phyloP scores from a whole-genome alignment of 768 basidiomycete species.

The Coprinopsis sp. region DNA sequence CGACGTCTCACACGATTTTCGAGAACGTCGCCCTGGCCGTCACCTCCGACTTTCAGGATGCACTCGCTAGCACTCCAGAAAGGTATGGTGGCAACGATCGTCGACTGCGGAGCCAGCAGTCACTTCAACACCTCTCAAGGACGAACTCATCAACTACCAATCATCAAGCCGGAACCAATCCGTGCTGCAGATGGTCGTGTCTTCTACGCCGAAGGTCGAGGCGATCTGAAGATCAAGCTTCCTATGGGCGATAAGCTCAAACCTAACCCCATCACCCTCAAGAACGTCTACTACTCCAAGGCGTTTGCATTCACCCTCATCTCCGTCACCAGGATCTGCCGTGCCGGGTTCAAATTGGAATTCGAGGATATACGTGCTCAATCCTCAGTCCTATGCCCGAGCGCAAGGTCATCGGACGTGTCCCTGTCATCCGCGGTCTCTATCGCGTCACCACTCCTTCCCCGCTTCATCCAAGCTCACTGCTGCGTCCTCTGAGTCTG shows the following conservation, averaged over 20 bases:
- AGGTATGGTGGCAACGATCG: too few species aligned
- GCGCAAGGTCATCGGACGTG: slow-evolving; percentile 15
- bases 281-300: slow-evolving; percentile 32
- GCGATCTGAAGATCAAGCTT: slow-evolving; percentile 26
- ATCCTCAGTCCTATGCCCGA: slow-evolving; percentile 16
- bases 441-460: neutral
- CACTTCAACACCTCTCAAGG: slow-evolving; percentile 26
- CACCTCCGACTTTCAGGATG: too few species aligned
- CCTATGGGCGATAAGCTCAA: slow-evolving; percentile 22
- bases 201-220: slow-evolving; percentile 26
- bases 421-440: slow-evolving; percentile 14
- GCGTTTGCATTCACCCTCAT: slow-evolving; percentile 33
- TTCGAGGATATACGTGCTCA: slow-evolving; percentile 14
- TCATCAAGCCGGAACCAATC: slow-evolving; percentile 20
- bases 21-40: too few species aligned
- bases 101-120: slow-evolving; percentile 24
- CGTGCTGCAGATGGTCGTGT: slow-evolving; percentile 26
- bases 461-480: neutral
- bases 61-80: too few species aligned
- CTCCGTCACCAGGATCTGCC: neutral
- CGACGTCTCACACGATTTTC: too few species aligned
- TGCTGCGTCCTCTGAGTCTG: neutral
- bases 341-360: neutral
- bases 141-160: slow-evolving; percentile 18
- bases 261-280: slow-evolving; percentile 20